Evolutionary conservation across 805 yeast species (phyloP), one percentile per base, ranked within the genome.

Genomic region (Sugiyamaella marilandica): DNA sequence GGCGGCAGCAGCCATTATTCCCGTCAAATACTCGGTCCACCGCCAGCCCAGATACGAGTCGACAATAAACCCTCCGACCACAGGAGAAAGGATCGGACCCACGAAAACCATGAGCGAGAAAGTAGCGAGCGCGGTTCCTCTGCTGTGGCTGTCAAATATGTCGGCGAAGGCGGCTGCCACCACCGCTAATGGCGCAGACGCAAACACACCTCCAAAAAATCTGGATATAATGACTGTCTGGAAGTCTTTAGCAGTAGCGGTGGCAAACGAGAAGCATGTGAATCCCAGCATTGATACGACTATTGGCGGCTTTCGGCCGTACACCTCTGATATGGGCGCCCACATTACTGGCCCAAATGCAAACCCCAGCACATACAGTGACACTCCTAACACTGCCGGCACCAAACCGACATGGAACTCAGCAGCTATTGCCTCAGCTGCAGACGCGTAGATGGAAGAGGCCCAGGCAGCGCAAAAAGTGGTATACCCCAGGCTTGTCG

Each of bases 321-420:
- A 83, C 36, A 84, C 62, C 67, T 86, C 95, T n/a, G 92, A 84
- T 34, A 87, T 66, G 4, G 96, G 96, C 24, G 95, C 97, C 89
- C 95, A 91, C 37, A 88, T 63, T 47, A 91, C 74, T 2, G 98
- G 98, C n/a, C 97, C 97, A 0, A 88, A 78, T 1, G 97, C 97
- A 69, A 91, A 92, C 10, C 97, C 98, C 41, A 89, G 68, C 14
- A 91, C 97, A 62, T 81, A 91, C 24, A 90, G 74, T 0, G 97
- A 82, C 10, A 89, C 77, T 52, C 88, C 85, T 47, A 92, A 74
- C 19, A 87, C 78, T 10, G 85, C 84, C n/a, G 83, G 90, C 10
- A 82, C 85, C 7, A 62, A 56, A 39, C 86, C 84, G 45, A 91
- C 82, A 54, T 79, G 79, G 68, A 68, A 91, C 41, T 75, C 50